phyloP scores from a whole-genome alignment of 2,329 filamentous ascomycete species.

The Fusarium marasasianum region DNA sequence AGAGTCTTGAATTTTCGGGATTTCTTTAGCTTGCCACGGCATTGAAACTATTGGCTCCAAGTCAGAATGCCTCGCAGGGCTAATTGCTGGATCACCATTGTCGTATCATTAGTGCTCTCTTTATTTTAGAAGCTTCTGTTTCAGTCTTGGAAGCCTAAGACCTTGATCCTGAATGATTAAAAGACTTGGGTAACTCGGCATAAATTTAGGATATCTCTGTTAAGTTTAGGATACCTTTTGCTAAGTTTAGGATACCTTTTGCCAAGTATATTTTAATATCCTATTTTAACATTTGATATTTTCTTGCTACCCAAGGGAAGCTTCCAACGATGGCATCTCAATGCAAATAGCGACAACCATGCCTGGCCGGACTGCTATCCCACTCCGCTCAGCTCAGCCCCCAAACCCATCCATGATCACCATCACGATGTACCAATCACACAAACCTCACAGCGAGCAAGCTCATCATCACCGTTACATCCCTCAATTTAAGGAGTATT shows the following conservation, averaged over 20 bases:
- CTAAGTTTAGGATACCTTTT: too few species aligned
- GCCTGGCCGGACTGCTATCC: background rate
- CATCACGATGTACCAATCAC: background rate
- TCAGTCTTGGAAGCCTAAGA: background rate
- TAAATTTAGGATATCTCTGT: too few species aligned
- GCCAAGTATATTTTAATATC: too few species aligned
- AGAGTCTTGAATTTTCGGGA: fast-evolving
- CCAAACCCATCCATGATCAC: background rate
- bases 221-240: too few species aligned
- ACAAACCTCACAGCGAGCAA: background rate
- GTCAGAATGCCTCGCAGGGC: background rate
- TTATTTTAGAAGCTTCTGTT: background rate
- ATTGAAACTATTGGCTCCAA: background rate
- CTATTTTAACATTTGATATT: too few species aligned
- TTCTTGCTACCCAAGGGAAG: too few species aligned
- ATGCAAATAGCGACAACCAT: background rate
- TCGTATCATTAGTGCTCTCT: background rate
- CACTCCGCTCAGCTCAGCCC: background rate
- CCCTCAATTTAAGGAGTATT: background rate
- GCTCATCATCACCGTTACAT: conserved; percentile 1
- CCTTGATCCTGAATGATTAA: too few species aligned
- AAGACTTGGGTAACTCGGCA: too few species aligned
- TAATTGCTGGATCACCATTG: background rate
- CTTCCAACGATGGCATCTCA: background rate
- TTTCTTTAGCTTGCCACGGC: background rate